Evolutionary conservation across 495 filamentous ascomycete genomes (phyloP).

Genomic region (Penicillium mononematosum): DNA sequence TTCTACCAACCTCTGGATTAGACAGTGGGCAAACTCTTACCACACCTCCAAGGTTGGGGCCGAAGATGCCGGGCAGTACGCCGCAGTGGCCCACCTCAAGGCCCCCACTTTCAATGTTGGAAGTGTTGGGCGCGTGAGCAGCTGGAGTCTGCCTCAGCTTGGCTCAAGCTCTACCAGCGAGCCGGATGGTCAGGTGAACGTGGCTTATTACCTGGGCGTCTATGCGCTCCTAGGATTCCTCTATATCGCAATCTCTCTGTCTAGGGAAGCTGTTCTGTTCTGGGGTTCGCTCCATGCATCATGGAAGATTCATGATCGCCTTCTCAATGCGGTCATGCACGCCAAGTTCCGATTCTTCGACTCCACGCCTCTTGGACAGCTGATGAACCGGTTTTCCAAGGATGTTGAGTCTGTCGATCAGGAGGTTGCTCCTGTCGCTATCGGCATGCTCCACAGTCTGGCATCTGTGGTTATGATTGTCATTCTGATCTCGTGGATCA

Average conservation of each 20-base stretch:
- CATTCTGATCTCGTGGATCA: slow-evolving; percentile 86
- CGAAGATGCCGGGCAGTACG: slow-evolving; percentile 37
- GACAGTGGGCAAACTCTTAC: slow-evolving; percentile 78
- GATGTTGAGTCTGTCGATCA: slow-evolving; percentile 95
- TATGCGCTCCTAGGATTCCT: slow-evolving; percentile 76
- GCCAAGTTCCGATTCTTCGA: slow-evolving; percentile 98
- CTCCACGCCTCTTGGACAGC: slow-evolving; percentile 89
- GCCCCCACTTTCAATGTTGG: slow-evolving; percentile 43
- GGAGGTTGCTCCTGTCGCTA: slow-evolving; percentile 88
- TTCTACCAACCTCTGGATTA: slow-evolving; percentile 89
- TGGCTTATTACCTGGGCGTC: slow-evolving; percentile 76
- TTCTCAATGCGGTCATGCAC: slow-evolving; percentile 77
- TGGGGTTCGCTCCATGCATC: slow-evolving; percentile 89
- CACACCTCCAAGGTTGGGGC: slow-evolving; percentile 27
- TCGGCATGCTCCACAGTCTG: slow-evolving; percentile 66
- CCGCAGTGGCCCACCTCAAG: slow-evolving; percentile 41
- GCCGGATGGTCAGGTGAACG: slow-evolving; percentile 60
- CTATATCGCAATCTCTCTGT: slow-evolving; percentile 72
- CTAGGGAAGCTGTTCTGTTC: slow-evolving; percentile 84
- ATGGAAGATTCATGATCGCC: slow-evolving; percentile 73
- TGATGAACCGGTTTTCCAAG: slow-evolving; percentile 99
- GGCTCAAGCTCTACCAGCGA: slow-evolving; percentile 24
- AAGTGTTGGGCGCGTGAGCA: slow-evolving; percentile 37
- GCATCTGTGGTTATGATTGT: slow-evolving; percentile 84
- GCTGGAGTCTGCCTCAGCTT: slow-evolving; percentile 31